A percentile compares a stretch with the other conserved stretches of the same genome.
Conservation (phyloP, 2,329 filamentous ascomycete species). For the Knoxdaviesia proteae region DNA sequence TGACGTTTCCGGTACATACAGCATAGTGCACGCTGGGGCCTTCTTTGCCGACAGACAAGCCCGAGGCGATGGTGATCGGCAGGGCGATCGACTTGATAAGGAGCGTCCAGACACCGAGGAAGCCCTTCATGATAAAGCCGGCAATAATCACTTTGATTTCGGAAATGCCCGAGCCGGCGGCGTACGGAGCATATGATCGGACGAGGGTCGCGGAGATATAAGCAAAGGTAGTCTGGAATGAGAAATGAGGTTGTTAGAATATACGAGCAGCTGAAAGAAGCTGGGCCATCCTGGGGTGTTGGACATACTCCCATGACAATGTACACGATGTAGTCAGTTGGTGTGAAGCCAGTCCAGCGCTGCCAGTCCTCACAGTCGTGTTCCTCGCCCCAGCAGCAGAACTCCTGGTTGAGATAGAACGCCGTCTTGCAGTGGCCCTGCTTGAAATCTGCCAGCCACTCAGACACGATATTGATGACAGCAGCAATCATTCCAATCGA, state of each 20-base stretch:
- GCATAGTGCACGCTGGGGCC: slow-evolving; percentile 98
- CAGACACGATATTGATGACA: slow-evolving; percentile 82
- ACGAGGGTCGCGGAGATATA: slow-evolving; percentile 68
- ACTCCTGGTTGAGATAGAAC: slow-evolving; percentile 93
- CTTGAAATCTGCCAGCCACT: slow-evolving; percentile 94
- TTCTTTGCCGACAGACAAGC: slow-evolving; percentile 88
- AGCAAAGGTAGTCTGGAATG: slow-evolving; percentile 48
- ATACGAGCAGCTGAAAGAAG: neutral
- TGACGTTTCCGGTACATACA: slow-evolving; percentile 91
- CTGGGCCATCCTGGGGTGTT: neutral
- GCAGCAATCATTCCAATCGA: slow-evolving; percentile 87
- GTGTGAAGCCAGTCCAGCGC: slow-evolving; percentile 59
- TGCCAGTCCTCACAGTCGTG: slow-evolving; percentile 80
- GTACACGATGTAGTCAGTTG: slow-evolving; percentile 73
- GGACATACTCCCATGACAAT: slow-evolving; percentile 55
- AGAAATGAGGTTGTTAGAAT: slow-evolving; percentile 6
- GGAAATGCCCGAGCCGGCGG: slow-evolving; percentile 87
- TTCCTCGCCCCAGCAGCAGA: slow-evolving; percentile 95
- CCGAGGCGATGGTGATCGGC: slow-evolving; percentile 81
- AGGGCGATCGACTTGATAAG: slow-evolving; percentile 85
- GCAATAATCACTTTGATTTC: slow-evolving; percentile 99
- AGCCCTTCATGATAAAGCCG: slow-evolving; percentile 97
- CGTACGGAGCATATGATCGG: slow-evolving; percentile 83
- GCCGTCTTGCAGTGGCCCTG: slow-evolving; percentile 86
- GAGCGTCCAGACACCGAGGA: slow-evolving; percentile 77